phyloP scores from a whole-genome alignment of 768 basidiomycete genomes.

The Cyathus striatus region DNA sequence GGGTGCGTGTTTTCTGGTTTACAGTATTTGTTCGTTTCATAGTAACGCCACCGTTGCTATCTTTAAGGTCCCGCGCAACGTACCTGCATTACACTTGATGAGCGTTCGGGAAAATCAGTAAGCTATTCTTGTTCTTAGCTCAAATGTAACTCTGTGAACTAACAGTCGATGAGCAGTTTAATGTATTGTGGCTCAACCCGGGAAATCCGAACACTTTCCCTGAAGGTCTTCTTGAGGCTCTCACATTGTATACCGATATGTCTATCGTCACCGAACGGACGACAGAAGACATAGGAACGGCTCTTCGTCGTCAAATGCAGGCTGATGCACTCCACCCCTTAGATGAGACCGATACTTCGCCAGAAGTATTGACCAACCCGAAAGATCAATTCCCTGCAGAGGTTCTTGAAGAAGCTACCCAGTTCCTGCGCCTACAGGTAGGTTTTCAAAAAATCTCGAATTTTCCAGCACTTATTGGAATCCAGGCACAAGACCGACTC shows the following conservation, averaged over 20 bases:
- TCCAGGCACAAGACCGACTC: conserved; percentile 68
- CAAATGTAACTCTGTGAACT: neutral
- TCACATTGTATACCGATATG: conserved; percentile 34
- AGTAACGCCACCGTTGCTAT: neutral
- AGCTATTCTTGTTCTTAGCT: conserved; percentile 16
- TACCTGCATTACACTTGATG: conserved; percentile 74
- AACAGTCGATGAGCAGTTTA: conserved; percentile 51
- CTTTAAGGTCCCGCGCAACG: conserved; percentile 53
- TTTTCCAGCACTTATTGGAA: conserved; percentile 8
- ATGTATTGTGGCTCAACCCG: conserved; percentile 76
- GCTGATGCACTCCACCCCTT: conserved; percentile 56
- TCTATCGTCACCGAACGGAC: conserved; percentile 16
- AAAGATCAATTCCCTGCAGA: conserved; percentile 43
- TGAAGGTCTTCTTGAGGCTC: conserved; percentile 51
- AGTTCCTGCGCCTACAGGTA: conserved; percentile 66
- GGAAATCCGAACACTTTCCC: conserved; percentile 63
- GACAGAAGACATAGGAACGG: conserved; percentile 35
- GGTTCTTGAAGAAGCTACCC: conserved; percentile 58
- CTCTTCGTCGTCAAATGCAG: conserved; percentile 71
- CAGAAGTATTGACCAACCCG: conserved; percentile 13
- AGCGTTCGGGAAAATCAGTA: conserved; percentile 62
- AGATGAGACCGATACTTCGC: conserved; percentile 28
- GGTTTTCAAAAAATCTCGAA: no score
- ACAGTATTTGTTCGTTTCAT: neutral
- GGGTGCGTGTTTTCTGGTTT: conserved; percentile 19